Evolutionary conservation across 768 basidiomycete species (phyloP), one percentile per base, ranked within the genome.

Genomic region (Rhodosporidiobolus odoratus): DNA sequence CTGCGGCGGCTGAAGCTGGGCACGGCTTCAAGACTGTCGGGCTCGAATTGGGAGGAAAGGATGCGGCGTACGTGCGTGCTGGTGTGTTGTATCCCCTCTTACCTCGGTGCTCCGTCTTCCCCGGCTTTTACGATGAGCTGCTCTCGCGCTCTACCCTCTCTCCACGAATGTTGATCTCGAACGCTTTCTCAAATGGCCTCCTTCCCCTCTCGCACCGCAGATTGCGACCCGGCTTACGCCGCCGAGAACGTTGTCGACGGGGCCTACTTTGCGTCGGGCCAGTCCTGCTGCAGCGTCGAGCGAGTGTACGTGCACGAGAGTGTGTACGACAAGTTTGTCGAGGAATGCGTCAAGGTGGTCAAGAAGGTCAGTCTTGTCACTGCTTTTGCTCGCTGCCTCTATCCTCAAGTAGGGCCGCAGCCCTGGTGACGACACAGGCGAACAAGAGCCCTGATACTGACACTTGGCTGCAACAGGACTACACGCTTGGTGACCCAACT

Each of bases 281-380:
- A 99, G 80, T 94, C 92, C 73, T 98, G 95, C 80, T 97, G 95
- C 77, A 87, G 89, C 0, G 83, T 98, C 69, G 96, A 99, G 89
- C 85, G 95, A 25, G 92, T 99, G 50, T 98, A 98, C 79, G 95
- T 97, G 6, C 91, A 97, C 78, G 88, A 91, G 76, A 82, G 84
- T 0, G 77, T 94, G 5, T 96, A 87, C 77, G 91, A 92, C 62
- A 78, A 81, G 2, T 97, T 99, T 71, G 86, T 97, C 4, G 79
- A 83, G 19, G 84, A 85, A 76, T 89, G 87, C 62, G 89, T 87
- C 4, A 86, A 87, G 12, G 78, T 88, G 27, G 87, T 88, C 63
- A 90, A 92, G 84, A 90, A 87, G 60, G 52, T 38, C 17, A 21
- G 38, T 38, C 19, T 41, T 32, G 43, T 13, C 27, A 8, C 48